phyloP scores from a whole-genome alignment of 306 rosid genomes.

The Gillenia trifoliata region DNA sequence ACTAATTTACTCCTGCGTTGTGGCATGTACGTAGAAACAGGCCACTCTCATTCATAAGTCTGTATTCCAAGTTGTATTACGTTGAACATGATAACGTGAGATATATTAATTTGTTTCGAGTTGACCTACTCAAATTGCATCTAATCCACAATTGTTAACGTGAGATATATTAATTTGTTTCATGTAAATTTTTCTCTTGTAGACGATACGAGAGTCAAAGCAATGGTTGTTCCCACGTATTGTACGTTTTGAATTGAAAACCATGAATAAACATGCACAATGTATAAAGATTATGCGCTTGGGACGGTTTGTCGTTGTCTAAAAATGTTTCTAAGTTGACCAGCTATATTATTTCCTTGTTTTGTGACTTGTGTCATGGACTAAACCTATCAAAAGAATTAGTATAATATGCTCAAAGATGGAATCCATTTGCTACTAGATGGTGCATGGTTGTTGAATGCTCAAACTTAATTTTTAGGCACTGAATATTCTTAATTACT shows the following conservation, averaged over 20 bases:
- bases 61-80: too few species aligned
- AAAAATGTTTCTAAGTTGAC: not conserved
- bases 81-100: too few species aligned
- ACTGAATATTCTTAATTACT: not conserved
- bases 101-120: too few species aligned
- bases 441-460: not conserved
- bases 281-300: not conserved
- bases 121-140: not conserved
- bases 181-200: not conserved
- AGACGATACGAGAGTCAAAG: not conserved
- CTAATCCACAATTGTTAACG: not conserved
- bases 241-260: not conserved
- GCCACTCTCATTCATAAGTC: too few species aligned
- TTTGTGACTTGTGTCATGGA: not conserved
- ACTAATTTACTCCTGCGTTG: too few species aligned
- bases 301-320: not conserved
- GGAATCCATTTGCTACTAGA: not conserved
- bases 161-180: not conserved
- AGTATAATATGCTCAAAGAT: not conserved
- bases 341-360: slow-evolving; percentile 1
- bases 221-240: not conserved
- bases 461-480: not conserved
- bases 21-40: too few species aligned
- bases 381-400: not conserved
- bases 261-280: not conserved